phyloP scores from a whole-genome alignment of 2,329 filamentous ascomycete genomes.

The Cladosporium sphaerospermum region DNA sequence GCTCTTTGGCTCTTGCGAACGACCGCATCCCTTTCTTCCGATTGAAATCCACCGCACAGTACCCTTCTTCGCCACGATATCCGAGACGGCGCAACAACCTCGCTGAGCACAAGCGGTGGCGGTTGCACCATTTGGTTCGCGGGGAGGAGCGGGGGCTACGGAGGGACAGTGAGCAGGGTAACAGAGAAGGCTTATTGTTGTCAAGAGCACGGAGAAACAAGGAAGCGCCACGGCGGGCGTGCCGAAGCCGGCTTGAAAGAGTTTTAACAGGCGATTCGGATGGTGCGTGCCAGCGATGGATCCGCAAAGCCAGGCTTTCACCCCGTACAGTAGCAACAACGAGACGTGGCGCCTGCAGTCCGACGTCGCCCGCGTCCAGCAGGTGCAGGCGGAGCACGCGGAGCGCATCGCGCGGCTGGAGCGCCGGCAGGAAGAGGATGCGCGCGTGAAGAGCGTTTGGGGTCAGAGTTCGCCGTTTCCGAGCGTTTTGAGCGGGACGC shows the following conservation, averaged over 20 bases:
- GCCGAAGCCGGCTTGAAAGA: conserved; percentile 11
- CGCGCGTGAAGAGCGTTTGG: conserved; percentile 78
- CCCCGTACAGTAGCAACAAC: conserved; percentile 47
- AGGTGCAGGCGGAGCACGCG: conserved; percentile 54
- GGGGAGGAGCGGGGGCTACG: background rate
- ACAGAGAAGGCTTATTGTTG: background rate
- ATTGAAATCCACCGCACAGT: too few species aligned
- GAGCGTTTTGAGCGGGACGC: conserved; percentile 69
- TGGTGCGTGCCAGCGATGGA: conserved; percentile 44
- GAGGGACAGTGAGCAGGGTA: too few species aligned
- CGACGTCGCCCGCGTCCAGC: conserved; percentile 56
- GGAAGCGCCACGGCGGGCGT: background rate
- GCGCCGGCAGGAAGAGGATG: conserved; percentile 57
- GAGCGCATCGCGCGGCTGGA: conserved; percentile 57
- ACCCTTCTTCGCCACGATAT: too few species aligned
- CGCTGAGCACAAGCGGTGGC: background rate
- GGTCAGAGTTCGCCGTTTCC: conserved; percentile 78
- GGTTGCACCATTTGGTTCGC: background rate
- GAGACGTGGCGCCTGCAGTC: conserved; percentile 60
- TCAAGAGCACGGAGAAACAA: background rate
- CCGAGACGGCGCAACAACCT: too few species aligned
- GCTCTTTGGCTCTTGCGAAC: too few species aligned
- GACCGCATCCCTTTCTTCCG: too few species aligned
- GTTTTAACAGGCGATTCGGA: conserved; percentile 16
- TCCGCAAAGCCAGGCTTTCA: conserved; percentile 56